Evolutionary conservation across 2,329 filamentous ascomycete species (phyloP).

Genomic region (Fusarium illudens): DNA sequence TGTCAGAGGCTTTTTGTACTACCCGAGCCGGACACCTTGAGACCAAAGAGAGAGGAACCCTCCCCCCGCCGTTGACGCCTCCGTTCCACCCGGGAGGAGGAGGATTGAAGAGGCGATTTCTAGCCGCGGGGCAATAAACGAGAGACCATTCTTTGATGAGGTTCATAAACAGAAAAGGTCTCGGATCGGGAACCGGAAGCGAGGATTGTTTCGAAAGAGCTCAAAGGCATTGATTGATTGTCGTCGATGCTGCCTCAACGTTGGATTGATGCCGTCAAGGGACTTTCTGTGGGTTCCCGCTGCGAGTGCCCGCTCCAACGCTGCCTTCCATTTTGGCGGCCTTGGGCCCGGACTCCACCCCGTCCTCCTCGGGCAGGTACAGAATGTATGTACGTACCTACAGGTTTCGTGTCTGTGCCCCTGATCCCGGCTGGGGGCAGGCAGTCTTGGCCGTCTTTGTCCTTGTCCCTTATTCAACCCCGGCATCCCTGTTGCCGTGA

Average conservation of each 20-base stretch:
- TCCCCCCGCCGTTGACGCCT: constrained; percentile 2
- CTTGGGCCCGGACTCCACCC: constrained; percentile 12
- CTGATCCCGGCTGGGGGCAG: constrained; percentile 21
- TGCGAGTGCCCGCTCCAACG: constrained; percentile 26
- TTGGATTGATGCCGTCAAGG: constrained; percentile 18
- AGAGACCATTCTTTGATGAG: constrained; percentile 1
- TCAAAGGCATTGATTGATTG: constrained; percentile 6
- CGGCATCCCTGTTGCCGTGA: constrained; percentile 3
- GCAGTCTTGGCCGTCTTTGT: constrained; percentile 18
- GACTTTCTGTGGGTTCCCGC: constrained; percentile 29
- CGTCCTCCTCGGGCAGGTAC: not conserved
- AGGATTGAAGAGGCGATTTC: constrained; percentile 10
- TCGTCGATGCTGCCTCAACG: constrained; percentile 11
- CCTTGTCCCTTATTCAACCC: constrained; percentile 13
- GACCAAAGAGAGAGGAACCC: not conserved
- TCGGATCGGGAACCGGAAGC: constrained; percentile 7
- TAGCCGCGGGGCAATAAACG: constrained; percentile 3
- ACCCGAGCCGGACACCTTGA: not conserved
- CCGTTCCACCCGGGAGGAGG: constrained; percentile 17
- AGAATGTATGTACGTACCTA: constrained; percentile 4
- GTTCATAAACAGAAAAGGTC: not conserved
- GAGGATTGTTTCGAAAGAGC: not conserved
- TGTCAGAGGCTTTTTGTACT: constrained; percentile 10
- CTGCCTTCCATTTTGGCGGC: not conserved
- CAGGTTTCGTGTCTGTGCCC: constrained; percentile 30